phyloP scores from a whole-genome alignment of 768 basidiomycete genomes.

The Neoboletus magnificus region DNA sequence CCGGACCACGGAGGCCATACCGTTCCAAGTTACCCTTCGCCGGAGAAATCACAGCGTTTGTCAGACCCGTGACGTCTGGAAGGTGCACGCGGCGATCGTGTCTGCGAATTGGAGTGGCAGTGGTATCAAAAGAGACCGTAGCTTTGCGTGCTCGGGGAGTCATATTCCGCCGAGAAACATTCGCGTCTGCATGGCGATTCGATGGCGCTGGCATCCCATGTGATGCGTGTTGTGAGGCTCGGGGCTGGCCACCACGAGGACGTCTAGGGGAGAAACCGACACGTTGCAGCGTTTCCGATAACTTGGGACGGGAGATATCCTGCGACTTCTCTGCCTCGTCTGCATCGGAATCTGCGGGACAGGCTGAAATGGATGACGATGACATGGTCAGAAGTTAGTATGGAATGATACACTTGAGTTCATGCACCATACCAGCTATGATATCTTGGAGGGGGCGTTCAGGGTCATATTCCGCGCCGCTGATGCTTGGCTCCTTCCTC shows the following conservation, averaged over 20 bases:
- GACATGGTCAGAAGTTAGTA: background rate
- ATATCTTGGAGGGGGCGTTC: constrained; percentile 75
- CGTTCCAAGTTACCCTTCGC: constrained; percentile 54
- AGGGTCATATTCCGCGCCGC: constrained; percentile 83
- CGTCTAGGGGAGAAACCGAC: constrained; percentile 74
- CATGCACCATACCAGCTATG: constrained; percentile 49
- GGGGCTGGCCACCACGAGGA: constrained; percentile 48
- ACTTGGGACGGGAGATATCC: constrained; percentile 51
- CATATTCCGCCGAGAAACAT: constrained; percentile 20
- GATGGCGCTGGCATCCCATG: constrained; percentile 11
- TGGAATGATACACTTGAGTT: background rate
- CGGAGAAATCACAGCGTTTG: constrained; percentile 73
- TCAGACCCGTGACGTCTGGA: constrained; percentile 83
- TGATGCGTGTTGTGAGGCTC: constrained; percentile 21
- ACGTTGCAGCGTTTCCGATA: constrained; percentile 68
- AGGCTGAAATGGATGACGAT: constrained; percentile 41
- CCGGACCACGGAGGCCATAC: constrained; percentile 44
- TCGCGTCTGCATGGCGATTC: constrained; percentile 14
- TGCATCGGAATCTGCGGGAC: constrained; percentile 45
- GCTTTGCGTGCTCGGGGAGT: constrained; percentile 34
- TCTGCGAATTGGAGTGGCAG: constrained; percentile 26
- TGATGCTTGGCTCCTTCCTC: constrained; percentile 56
- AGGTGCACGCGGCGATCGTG: constrained; percentile 48
- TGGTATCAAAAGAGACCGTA: constrained; percentile 29
- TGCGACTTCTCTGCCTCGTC: constrained; percentile 46